phyloP scores from a whole-genome alignment of 768 basidiomycete genomes.

The Tubosaeta sp. region DNA sequence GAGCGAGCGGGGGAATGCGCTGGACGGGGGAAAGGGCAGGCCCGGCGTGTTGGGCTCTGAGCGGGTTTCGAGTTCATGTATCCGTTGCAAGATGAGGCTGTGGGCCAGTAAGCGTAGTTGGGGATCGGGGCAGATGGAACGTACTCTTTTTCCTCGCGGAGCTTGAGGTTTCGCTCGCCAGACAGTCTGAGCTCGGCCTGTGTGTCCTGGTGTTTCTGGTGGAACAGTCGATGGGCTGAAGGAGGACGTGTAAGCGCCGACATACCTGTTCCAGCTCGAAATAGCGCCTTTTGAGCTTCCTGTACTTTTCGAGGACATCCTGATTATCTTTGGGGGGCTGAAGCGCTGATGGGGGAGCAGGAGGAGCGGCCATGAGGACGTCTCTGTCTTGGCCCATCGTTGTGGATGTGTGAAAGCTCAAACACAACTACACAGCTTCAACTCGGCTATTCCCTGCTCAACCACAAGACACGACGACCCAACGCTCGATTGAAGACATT shows the following conservation, averaged over 20 bases:
- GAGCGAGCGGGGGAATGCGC: constrained; percentile 48
- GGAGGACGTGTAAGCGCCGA: not conserved
- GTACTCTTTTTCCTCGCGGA: constrained; percentile 61
- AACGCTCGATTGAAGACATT: too few relatives aligned
- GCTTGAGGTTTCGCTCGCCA: constrained; percentile 58
- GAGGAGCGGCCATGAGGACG: constrained; percentile 47
- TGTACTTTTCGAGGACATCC: constrained; percentile 59
- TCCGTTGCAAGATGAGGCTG: constrained; percentile 56
- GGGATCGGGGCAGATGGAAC: constrained; percentile 20
- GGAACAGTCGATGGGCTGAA: not conserved
- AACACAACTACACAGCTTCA: constrained; percentile 32
- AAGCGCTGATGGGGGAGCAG: constrained; percentile 29
- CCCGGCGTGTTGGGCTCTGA: constrained; percentile 29
- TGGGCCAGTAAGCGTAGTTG: not conserved
- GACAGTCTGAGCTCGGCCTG: constrained; percentile 54
- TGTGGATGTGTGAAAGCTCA: constrained; percentile 31
- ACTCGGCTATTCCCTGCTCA: constrained; percentile 13
- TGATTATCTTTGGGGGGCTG: constrained; percentile 35
- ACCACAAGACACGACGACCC: not conserved
- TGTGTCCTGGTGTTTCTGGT: constrained; percentile 58
- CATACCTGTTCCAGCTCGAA: constrained; percentile 69
- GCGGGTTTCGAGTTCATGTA: constrained; percentile 54
- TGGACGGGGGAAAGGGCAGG: constrained; percentile 37
- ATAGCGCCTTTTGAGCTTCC: constrained; percentile 59
- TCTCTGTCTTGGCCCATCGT: constrained; percentile 46